A percentile compares a stretch with the other conserved stretches of the same genome.
phyloP scores from a whole-genome alignment of 2,329 filamentous ascomycete genomes.

The Calycina herbarum region DNA sequence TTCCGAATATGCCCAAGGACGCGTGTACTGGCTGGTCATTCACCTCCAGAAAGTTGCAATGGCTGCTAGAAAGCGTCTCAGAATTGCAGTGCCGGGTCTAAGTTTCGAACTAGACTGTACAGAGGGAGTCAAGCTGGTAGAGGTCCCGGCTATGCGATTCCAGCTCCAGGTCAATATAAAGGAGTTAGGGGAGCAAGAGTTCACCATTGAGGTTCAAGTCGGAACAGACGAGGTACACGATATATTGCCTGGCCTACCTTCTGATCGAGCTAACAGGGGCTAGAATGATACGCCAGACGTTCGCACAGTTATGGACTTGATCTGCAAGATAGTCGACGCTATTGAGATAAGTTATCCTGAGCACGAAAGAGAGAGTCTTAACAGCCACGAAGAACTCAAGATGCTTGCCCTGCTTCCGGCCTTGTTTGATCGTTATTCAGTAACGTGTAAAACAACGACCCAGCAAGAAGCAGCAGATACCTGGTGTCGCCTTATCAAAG shows the following conservation, averaged over 20 bases:
- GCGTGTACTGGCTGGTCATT: constrained; percentile 7
- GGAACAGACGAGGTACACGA: background rate
- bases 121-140: no score
- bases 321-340: constrained; percentile 9
- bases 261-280: constrained; percentile 1
- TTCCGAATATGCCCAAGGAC: constrained; percentile 7
- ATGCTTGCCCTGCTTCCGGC: no score
- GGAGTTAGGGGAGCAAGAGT: no score
- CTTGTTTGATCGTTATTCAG: no score
- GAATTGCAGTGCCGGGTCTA: no score
- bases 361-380: constrained; percentile 5
- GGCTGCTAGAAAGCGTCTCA: no score
- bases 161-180: no score
- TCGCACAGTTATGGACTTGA: constrained; percentile 4
- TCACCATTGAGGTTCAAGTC: background rate
- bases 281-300: background rate
- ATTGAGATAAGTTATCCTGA: constrained; percentile 7
- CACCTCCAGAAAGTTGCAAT: background rate
- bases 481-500: background rate
- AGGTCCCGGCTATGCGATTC: no score
- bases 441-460: no score
- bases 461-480: no score
- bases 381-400: background rate
- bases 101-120: background rate
- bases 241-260: constrained; percentile 3